A percentile compares a stretch with the other conserved stretches of the same genome.
phyloP scores from a whole-genome alignment of 2,329 filamentous ascomycete genomes.

The Furcasterigmium furcatum region DNA sequence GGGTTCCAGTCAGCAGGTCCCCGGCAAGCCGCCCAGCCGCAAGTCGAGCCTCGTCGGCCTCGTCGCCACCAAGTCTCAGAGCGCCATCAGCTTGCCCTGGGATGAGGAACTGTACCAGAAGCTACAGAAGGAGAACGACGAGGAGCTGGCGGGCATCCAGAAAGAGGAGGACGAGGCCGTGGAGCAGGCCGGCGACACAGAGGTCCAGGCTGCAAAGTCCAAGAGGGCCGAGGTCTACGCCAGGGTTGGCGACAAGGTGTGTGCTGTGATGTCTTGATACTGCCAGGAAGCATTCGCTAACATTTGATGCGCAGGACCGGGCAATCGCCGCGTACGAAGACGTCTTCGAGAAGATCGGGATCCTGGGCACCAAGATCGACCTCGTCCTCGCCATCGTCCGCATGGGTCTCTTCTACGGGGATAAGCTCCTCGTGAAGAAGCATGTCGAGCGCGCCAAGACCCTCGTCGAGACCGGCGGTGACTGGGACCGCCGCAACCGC shows the following conservation, averaged over 20 bases:
- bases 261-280: conserved; percentile 8
- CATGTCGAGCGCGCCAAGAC: conserved; percentile 85
- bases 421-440: conserved; percentile 90
- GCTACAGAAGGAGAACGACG: conserved; percentile 73
- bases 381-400: conserved; percentile 95
- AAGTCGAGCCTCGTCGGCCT: conserved; percentile 71
- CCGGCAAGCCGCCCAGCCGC: conserved; percentile 58
- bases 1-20: conserved; percentile 39
- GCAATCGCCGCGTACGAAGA: conserved; percentile 89
- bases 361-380: conserved; percentile 96
- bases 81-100: conserved; percentile 75
- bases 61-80: conserved; percentile 67
- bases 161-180: conserved; percentile 91
- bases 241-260: conserved; percentile 90
- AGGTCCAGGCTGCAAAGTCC: conserved; percentile 86
- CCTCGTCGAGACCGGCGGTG: conserved; percentile 89
- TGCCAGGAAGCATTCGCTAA: conserved; percentile 8
- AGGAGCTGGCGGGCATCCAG: conserved; percentile 71
- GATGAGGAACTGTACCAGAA: conserved; percentile 83
- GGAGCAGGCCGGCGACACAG: conserved; percentile 94
- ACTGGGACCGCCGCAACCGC: conserved; percentile 97
- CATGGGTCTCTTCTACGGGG: conserved; percentile 92
- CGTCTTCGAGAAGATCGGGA: conserved; percentile 94
- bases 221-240: conserved; percentile 98
- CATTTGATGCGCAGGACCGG: conserved; percentile 67